phyloP scores from a whole-genome alignment of 2,329 filamentous ascomycete genomes.

The Allantophomopsis lycopodina region DNA sequence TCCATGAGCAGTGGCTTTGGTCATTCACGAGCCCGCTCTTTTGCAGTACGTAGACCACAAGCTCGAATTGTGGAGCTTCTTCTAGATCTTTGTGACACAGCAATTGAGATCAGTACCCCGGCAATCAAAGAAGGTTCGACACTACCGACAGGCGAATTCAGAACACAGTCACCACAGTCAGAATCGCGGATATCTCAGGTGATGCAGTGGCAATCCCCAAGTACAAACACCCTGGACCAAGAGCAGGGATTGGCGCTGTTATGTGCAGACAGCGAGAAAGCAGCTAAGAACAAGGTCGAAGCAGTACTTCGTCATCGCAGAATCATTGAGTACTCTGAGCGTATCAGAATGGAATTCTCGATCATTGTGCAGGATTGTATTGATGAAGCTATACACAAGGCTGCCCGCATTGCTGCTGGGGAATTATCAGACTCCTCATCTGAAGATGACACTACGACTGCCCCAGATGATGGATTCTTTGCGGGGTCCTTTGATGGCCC shows the following conservation, averaged over 20 bases:
- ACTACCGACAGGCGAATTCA: constrained; percentile 59
- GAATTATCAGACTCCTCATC: constrained; percentile 65
- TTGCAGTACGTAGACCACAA: constrained; percentile 79
- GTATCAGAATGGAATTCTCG: constrained; percentile 88
- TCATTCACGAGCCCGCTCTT: constrained; percentile 74
- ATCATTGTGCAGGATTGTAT: constrained; percentile 93
- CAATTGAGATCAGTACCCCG: constrained; percentile 86
- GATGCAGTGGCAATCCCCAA: constrained; percentile 90
- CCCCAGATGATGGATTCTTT: constrained; percentile 35
- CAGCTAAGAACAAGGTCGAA: constrained; percentile 81
- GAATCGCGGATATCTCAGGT: constrained; percentile 92
- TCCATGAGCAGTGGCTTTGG: constrained; percentile 50
- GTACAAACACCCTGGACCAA: constrained; percentile 80
- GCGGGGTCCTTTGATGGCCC: constrained; percentile 42
- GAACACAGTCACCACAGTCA: constrained; percentile 90
- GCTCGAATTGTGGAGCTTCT: constrained; percentile 90
- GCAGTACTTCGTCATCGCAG: constrained; percentile 81
- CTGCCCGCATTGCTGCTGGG: constrained; percentile 74
- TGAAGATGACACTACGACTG: constrained; percentile 25
- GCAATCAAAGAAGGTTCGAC: constrained; percentile 74
- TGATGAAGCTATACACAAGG: constrained; percentile 79
- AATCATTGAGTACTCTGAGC: constrained; percentile 91
- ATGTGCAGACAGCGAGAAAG: constrained; percentile 79
- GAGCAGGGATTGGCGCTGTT: constrained; percentile 79
- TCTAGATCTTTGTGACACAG: constrained; percentile 89